These are phyloP conservation scores for Vicia sativa DNA, from an alignment of 306 rosid genomes.

Conservation along the genomic window DNA sequence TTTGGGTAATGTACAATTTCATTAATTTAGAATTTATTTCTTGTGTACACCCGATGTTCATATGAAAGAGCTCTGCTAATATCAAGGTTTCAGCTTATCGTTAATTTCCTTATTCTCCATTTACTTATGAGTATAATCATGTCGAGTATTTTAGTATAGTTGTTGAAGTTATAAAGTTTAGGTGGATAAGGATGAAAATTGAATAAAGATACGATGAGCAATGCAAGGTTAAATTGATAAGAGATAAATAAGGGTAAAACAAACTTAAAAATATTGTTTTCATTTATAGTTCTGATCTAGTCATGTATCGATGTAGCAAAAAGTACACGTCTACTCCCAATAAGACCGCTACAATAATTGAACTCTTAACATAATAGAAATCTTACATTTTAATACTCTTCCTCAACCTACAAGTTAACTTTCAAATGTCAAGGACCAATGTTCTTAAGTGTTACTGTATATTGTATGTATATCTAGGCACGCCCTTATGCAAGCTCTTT, in stretches of 20 bases:
- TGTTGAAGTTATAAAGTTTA: slow-evolving; percentile 12
- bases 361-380: no score
- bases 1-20: slow-evolving; percentile 17
- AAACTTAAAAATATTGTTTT: slow-evolving; percentile 4
- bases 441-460: not conserved
- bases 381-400: no score
- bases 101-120: slow-evolving; percentile 14
- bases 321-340: no score
- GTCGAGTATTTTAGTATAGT: not conserved
- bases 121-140: slow-evolving; percentile 1
- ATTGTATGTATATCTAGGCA: not conserved
- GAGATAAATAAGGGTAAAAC: slow-evolving; percentile 15
- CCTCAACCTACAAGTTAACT: no score
- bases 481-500: not conserved
- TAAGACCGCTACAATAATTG: no score
- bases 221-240: slow-evolving; percentile 19
- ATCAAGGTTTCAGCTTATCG: slow-evolving; percentile 60
- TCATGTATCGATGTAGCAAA: slow-evolving; percentile 8
- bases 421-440: no score
- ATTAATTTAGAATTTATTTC: slow-evolving; percentile 33
- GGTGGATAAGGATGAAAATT: slow-evolving; percentile 4
- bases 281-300: not conserved
- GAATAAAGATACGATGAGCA: not conserved
- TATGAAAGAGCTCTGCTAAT: slow-evolving; percentile 68
- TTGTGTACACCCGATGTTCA: slow-evolving; percentile 52